Evolutionary conservation across 108 stramenopile species (phyloP).

Genomic region (Cyclotella distinguenda): DNA sequence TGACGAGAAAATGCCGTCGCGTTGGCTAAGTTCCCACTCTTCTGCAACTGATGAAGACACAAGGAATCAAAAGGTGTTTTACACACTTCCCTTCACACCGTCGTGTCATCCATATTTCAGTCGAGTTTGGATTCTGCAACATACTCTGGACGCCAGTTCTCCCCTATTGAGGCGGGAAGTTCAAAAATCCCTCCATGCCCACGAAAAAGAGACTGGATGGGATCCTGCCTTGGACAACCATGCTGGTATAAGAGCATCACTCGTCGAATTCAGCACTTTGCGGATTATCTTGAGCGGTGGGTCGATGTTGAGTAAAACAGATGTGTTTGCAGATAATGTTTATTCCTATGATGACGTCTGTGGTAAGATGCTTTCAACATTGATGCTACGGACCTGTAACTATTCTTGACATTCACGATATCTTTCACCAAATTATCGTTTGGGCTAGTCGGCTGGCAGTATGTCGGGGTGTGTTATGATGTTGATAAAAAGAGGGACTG

Average conservation of each 20-base stretch:
- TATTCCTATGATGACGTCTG: conserved; percentile 31
- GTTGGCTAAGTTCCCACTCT: not conserved
- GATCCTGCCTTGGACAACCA: conserved; percentile 25
- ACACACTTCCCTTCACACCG: conserved; percentile 15
- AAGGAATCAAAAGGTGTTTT: conserved; percentile 16
- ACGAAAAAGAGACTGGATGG: conserved; percentile 22
- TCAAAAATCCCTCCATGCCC: not conserved
- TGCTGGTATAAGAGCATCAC: conserved; percentile 11
- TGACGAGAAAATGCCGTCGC: not conserved
- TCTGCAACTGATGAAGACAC: not conserved
- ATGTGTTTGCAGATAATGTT: conserved; percentile 24
- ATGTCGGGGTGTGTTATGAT: conserved; percentile 25
- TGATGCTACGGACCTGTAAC: too few species aligned
- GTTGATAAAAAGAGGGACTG: not conserved
- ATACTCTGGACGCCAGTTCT: conserved; percentile 22
- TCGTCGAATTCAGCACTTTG: conserved; percentile 29
- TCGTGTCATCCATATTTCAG: conserved; percentile 29
- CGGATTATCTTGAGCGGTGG: conserved; percentile 26
- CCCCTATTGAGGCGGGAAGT: conserved; percentile 24
- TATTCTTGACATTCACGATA: too few species aligned
- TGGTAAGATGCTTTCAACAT: conserved; percentile 3
- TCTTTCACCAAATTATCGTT: too few species aligned
- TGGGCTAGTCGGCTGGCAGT: conserved; percentile 27
- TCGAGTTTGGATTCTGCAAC: conserved; percentile 31
- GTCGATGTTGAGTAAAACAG: conserved; percentile 19